Evolutionary conservation across 805 yeast species (phyloP), one percentile per base, ranked within the genome.

Genomic region (Metschnikowia matae): DNA sequence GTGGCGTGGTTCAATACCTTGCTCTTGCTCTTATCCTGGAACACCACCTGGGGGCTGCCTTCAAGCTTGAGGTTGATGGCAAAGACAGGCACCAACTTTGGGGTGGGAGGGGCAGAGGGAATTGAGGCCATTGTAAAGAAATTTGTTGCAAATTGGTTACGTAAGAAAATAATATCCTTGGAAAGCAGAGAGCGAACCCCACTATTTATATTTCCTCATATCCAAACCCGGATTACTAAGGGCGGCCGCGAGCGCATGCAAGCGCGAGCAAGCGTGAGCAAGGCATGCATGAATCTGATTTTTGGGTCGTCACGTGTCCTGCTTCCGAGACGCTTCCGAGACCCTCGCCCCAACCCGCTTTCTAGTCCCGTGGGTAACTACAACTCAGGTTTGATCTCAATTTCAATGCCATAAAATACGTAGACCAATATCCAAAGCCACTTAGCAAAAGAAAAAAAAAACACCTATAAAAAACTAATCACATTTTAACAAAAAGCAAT

Each of bases 61-160:
- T 49, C 50, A 32, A 60, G 54, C 54, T 64, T 62, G 44, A 70
- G 54, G 56, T 65, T 68, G 54, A 68, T 47, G 11, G 62, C 46
- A 46, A 63, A 63, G 4, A 69, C 73, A 1, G 74, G 73, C 17
- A 62, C 57, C 49, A 69, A 58, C 45, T 60, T 54, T 3, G 70
- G 69, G 5, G 62, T 26, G n/a, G 46, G 34, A 10, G 23, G 45
- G 17, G 32, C 17, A 8, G 23, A 21, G n/a, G 40, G 32, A 42
- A 40, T 40, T 10, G 43, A 26, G 15, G 15, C 29, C 43, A 40
- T 40, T 14, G 34, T n/a, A 3, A 26, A 23, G 23, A 17, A 36
- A 15, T n/a, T 13, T 1, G 40, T 14, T 7, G 10, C 11, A 38
- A 20, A 26, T 26, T 26, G 29, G 29, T 26, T 26, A 26, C 11